Evolutionary conservation across 192 early-diverging fungal species (phyloP).

Genomic region (Backusella parvicylindrica): DNA sequence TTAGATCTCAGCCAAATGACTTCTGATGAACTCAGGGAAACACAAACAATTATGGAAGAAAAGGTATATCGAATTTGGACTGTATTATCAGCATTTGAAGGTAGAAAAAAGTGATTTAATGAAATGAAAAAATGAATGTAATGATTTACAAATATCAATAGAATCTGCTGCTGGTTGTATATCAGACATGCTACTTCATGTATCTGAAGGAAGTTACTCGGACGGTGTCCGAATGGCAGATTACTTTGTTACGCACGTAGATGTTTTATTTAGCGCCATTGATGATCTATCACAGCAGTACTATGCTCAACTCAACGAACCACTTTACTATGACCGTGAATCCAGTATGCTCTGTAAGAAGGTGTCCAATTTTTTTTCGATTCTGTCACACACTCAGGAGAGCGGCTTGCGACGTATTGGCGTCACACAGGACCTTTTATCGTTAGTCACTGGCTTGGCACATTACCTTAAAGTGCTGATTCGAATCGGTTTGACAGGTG

Average conservation of each 20-base stretch:
- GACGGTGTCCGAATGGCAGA: slow-evolving; percentile 72
- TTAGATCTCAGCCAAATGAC: slow-evolving; percentile 26
- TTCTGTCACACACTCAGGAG: slow-evolving; percentile 79
- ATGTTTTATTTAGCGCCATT: slow-evolving; percentile 77
- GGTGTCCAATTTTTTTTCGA: slow-evolving; percentile 89
- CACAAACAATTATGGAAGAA: slow-evolving; percentile 76
- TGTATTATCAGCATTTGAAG: slow-evolving; percentile 81
- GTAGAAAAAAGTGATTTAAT: neutral
- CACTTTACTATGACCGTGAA: slow-evolving; percentile 72
- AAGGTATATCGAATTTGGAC: slow-evolving; percentile 83
- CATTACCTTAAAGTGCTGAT: slow-evolving; percentile 92
- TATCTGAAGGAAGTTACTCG: slow-evolving; percentile 69
- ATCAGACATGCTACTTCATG: slow-evolving; percentile 81
- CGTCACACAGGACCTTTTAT: slow-evolving; percentile 85
- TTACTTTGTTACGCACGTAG: slow-evolving; percentile 80
- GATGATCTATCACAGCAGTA: slow-evolving; percentile 70
- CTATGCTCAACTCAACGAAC: slow-evolving; percentile 23
- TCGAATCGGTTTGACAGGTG: slow-evolving; percentile 86
- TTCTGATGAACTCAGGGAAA: slow-evolving; percentile 57
- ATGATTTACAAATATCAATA: neutral
- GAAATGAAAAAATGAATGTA: neutral
- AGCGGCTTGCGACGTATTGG: slow-evolving; percentile 51
- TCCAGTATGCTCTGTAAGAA: slow-evolving; percentile 92
- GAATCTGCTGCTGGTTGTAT: slow-evolving; percentile 90
- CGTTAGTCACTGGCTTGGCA: slow-evolving; percentile 85